Conservation (phyloP, 257 asterid genomes). For the Ocimum tenuiflorum region DNA sequence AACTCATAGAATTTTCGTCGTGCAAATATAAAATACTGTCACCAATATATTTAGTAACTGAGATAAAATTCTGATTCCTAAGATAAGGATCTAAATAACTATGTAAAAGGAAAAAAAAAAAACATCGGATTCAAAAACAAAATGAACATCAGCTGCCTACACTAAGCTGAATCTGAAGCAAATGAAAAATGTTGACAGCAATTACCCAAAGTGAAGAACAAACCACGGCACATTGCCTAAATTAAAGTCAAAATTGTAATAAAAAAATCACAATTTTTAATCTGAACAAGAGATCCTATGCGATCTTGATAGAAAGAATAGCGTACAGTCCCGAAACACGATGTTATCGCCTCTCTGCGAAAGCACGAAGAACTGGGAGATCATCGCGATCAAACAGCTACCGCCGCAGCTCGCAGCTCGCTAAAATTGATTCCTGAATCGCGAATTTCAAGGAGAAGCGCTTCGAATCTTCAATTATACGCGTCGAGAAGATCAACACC, state of each 20-base stretch:
- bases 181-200: neutral
- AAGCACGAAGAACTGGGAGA: slow-evolving; percentile 96
- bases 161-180: neutral
- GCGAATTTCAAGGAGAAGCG: neutral
- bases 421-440: slow-evolving; percentile 19
- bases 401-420: slow-evolving; percentile 9
- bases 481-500: neutral
- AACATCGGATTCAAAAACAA: neutral
- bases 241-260: neutral
- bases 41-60: neutral
- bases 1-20: neutral
- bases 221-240: neutral
- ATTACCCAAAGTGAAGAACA: neutral
- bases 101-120: too few species aligned
- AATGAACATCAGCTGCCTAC: neutral
- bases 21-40: neutral
- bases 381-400: slow-evolving; percentile 38
- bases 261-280: neutral
- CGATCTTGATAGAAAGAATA: neutral
- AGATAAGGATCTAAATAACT: slow-evolving; percentile 8
- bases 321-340: slow-evolving; percentile 90
- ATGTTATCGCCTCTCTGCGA: slow-evolving; percentile 98
- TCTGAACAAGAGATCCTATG: neutral
- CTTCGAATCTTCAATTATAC: neutral
- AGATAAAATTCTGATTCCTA: neutral